Evolutionary conservation across 192 early-diverging fungal genomes (phyloP), one percentile per base, ranked within the genome.

Genomic region (Coemansia erecta): DNA sequence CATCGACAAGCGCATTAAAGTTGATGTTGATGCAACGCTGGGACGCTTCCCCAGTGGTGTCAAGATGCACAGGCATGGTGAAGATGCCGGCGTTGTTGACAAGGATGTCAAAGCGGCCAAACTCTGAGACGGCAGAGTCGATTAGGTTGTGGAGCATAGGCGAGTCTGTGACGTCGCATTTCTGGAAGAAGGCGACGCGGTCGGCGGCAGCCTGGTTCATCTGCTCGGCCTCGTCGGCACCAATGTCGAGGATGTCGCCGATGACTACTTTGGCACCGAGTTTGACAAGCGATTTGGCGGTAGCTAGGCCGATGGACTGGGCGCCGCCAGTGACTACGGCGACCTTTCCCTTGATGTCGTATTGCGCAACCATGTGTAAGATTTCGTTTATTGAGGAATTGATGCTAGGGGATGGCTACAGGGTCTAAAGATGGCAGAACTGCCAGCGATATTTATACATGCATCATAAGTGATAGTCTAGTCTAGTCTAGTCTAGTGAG

Each of bases 301-400:
- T 72, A 0, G 71, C 66, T 17, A 78, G 77, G 9, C 87, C 87
- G 18, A 87, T 78, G 4, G 85, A 85, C 7, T 83, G 83, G 1
- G 86, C 81, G 9, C 82, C 83, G 33, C 87, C 87, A 14, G 87
- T 89, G 53, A 89, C 77, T 26, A 89, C 78, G 1, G 84, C 85
- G 40, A 86, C 81, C 35, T 86, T 85, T 61, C 74, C 84, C 14
- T 61, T 56, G 45, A 79, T 66, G 12, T 58, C 56, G 17, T 39
- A 48, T 18, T 13, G 19, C 4, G 11, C 18, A 15, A 44, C 47
- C 61, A 55, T 63, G 7, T 21, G 45, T 19, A 8, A 24, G 10
- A 46, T 8, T n/a, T n/a, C n/a, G n/a, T n/a, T n/a, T n/a, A n/a
- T n/a, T n/a, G n/a, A n/a, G n/a, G n/a, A n/a, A n/a, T n/a, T n/a